A percentile compares a stretch with the other conserved stretches of the same genome.
These are phyloP conservation scores for Gnetum montanum DNA, from an alignment of 75 land plant species.

Conservation along the genomic window DNA sequence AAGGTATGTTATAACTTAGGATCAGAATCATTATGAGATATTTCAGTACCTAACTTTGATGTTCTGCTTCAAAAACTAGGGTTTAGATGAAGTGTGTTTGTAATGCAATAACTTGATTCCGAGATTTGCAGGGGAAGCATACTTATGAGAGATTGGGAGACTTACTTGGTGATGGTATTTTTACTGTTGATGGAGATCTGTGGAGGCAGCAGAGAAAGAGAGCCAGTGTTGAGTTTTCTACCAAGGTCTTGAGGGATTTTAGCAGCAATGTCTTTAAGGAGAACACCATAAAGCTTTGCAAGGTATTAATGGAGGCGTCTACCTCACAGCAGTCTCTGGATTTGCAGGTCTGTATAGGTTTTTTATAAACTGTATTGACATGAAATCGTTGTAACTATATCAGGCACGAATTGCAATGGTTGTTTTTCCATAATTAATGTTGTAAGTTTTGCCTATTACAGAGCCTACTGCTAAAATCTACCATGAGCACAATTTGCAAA, in stretches of 20 bases:
- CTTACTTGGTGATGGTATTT: slow-evolving; percentile 50
- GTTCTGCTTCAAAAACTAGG: background rate
- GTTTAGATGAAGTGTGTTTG: background rate
- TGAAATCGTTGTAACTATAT: background rate
- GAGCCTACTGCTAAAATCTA: slow-evolving; percentile 50
- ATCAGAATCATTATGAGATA: background rate
- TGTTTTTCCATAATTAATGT: too few species aligned
- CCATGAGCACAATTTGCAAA: slow-evolving; percentile 47
- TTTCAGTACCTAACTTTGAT: background rate
- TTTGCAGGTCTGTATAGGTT: background rate
- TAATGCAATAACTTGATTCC: background rate
- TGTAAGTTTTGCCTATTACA: too few species aligned
- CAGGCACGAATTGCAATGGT: background rate
- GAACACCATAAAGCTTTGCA: slow-evolving; percentile 22
- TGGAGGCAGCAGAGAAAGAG: slow-evolving; percentile 44
- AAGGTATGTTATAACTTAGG: background rate
- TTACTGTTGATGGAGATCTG: slow-evolving; percentile 35
- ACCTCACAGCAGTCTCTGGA: background rate
- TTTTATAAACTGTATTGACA: background rate
- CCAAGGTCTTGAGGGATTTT: slow-evolving; percentile 29
- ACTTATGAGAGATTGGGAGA: slow-evolving; percentile 10
- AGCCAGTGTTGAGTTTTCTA: slow-evolving; percentile 42
- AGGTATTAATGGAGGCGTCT: slow-evolving; percentile 10
- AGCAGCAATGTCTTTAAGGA: slow-evolving; percentile 29
- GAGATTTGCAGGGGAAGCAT: slow-evolving; percentile 18